phyloP scores from a whole-genome alignment of 2,329 filamentous ascomycete species.

The Pseudogymnoascus sp. region DNA sequence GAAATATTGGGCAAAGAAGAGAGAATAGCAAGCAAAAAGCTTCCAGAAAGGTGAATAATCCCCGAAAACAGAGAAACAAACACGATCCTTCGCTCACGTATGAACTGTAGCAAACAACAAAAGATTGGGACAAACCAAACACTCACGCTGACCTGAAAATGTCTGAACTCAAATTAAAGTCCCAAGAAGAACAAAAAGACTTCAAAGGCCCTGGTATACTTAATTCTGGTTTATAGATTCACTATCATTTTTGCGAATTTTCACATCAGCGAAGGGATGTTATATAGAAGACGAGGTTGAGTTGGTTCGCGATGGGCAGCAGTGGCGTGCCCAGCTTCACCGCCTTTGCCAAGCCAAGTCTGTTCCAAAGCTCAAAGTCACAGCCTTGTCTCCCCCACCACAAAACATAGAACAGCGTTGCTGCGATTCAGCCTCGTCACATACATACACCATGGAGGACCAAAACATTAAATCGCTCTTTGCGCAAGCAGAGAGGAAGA shows the following conservation, averaged over 20 bases:
- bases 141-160: neutral
- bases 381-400: constrained; percentile 8
- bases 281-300: neutral
- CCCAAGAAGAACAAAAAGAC: neutral
- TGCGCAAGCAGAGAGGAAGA: constrained; percentile 45
- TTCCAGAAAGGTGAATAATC: neutral
- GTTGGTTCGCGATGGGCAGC: neutral
- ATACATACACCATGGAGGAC: constrained; percentile 39
- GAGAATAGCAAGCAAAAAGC: neutral
- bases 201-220: neutral
- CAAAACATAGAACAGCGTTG: constrained; percentile 5
- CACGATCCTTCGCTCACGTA: neutral
- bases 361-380: neutral
- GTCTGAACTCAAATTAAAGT: neutral
- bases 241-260: neutral
- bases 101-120: neutral
- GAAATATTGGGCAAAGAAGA: neutral
- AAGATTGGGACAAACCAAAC: neutral
- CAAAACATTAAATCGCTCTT: constrained; percentile 46
- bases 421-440: neutral
- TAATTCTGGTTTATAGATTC: neutral
- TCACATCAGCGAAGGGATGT: neutral
- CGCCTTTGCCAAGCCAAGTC: neutral
- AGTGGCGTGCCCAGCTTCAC: neutral
- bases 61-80: neutral